Evolutionary conservation across 2,329 filamentous ascomycete genomes (phyloP).

Genomic region (Pseudocercospora vitis): DNA sequence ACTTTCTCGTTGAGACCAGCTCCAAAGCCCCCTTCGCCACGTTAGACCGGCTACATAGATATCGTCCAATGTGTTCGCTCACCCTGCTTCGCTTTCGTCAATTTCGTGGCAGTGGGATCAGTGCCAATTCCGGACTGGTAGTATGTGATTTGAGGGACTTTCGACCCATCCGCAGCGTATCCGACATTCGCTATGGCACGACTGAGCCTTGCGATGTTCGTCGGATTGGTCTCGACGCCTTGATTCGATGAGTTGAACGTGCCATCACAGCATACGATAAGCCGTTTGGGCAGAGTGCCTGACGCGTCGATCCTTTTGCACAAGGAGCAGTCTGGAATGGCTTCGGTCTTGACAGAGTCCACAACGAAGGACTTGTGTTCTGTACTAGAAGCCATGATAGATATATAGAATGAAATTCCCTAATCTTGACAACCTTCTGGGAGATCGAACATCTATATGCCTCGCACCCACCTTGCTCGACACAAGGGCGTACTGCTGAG

Average conservation of each 20-base stretch:
- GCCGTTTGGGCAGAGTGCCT: conserved; percentile 24
- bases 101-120: conserved; percentile 20
- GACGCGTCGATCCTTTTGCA: conserved; percentile 14
- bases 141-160: conserved; percentile 33
- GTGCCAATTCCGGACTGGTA: conserved; percentile 35
- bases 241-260: conserved; percentile 27
- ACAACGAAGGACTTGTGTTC: conserved; percentile 9
- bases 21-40: conserved; percentile 20
- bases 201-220: conserved; percentile 32
- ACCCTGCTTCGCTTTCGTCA: conserved; percentile 22
- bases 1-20: conserved; percentile 26
- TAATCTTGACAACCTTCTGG: no score
- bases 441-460: neutral
- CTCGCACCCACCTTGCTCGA: neutral
- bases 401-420: no score
- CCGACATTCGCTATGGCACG: conserved; percentile 30
- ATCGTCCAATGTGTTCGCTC: neutral
- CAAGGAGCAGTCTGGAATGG: conserved; percentile 6
- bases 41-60: neutral
- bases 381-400: neutral
- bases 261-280: conserved; percentile 31
- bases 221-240: conserved; percentile 27
- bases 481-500: conserved; percentile 1
- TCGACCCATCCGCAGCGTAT: conserved; percentile 23
- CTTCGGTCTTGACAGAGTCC: conserved; percentile 3